Evolutionary conservation across 2,329 filamentous ascomycete genomes (phyloP), one percentile per base, ranked within the genome.

Genomic region (Polytolypa hystricis): DNA sequence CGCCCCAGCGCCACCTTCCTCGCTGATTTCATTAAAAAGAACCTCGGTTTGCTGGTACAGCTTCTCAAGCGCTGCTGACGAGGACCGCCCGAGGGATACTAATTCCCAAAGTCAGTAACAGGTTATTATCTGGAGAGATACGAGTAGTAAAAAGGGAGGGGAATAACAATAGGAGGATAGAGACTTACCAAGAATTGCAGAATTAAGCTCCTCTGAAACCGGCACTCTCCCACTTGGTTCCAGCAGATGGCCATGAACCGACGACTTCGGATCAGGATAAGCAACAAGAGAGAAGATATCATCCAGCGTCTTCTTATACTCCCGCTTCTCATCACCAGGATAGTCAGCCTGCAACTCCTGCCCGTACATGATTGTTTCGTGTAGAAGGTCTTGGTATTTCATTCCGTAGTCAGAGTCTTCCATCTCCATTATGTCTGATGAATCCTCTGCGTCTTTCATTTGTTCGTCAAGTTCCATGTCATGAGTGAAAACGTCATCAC

Each of bases 171-270:
- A 35, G 50, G 15, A 27, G 40, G 40, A 8, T 35, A 26, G 8
- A 30, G 12, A 70, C 78, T 65, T 66, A 93, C 86, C 77, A 42
- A 98, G 60, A 49, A 98, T 94, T 31, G 85, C 87, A 42, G 84
- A 84, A 59, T 96, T 96, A 39, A 98, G 67, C 58, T 94, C 87
- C 63, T 98, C 91, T 6, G 87, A 87, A 27, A 96, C 84, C 12
- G 76, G 70, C 12, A 79, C 74, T 29, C 91, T 70, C 1, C 84
- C 85, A 35, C 73, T 74, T 26, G 73, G 69, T 50, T 93, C 84
- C 39, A 98, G 66, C 41, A 95, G 64, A 52, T 84, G 80, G 11
- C 80, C 79, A 40, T 95, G 73, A 41, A 81, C 74, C 43, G 83
- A 84, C 47, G 79, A 76, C 11, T 81, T 69, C 1, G 87, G 84